These are phyloP conservation scores for Solanum etuberosum DNA, from an alignment of 257 asterid species.

Conservation along the genomic window DNA sequence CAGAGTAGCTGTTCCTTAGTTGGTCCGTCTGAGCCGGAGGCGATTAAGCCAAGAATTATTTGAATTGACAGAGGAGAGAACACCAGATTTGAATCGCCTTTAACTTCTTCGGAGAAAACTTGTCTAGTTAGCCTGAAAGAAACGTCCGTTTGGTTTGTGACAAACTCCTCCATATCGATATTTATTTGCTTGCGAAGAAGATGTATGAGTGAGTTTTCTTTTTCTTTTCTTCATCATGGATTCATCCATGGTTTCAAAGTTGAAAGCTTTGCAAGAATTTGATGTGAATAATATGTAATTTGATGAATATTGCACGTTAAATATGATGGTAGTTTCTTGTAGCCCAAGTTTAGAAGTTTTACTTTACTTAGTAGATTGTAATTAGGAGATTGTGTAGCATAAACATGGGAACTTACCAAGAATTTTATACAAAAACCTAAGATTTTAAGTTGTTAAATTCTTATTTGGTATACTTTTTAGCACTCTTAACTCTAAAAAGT, in stretches of 20 bases:
- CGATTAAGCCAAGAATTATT: not conserved
- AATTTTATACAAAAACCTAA: not conserved
- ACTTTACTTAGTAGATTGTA: too few relatives aligned
- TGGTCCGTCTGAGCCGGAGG: not conserved
- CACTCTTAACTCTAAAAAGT: not conserved
- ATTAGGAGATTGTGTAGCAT: too few relatives aligned
- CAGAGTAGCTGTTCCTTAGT: conserved; percentile 1
- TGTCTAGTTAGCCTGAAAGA: conserved; percentile 31
- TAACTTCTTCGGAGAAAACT: conserved; percentile 22
- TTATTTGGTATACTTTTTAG: not conserved
- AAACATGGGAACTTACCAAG: not conserved
- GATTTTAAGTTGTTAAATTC: too few relatives aligned
- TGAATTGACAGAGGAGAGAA: conserved; percentile 13
- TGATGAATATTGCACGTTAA: not conserved
- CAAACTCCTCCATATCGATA: conserved; percentile 31
- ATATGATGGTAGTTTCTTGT: not conserved
- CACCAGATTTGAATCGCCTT: conserved; percentile 5
- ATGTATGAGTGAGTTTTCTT: not conserved
- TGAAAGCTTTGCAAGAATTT: not conserved
- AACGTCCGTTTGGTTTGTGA: conserved; percentile 24
- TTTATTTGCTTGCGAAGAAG: not conserved
- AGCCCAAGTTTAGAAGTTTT: not conserved
- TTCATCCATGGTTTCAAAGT: not conserved
- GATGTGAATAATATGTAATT: not conserved
- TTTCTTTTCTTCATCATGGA: not conserved